A percentile compares a stretch with the other conserved stretches of the same genome.
Evolutionary conservation across 805 yeast species (phyloP).

Genomic region (Teunomyces panamensis): DNA sequence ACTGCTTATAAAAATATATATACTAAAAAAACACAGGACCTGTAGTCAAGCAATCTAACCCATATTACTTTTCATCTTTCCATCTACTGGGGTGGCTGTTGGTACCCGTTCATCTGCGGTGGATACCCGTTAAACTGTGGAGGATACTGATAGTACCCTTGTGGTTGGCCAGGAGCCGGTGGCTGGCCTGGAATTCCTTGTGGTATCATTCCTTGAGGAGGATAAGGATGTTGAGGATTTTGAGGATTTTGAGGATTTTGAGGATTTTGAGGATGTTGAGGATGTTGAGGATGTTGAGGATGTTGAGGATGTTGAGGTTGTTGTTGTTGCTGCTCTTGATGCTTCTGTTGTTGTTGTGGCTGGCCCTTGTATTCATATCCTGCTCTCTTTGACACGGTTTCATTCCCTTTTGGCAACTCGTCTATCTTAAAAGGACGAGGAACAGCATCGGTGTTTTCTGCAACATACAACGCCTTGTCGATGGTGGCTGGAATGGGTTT

Average conservation of each 20-base stretch:
- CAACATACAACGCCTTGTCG: constrained; percentile 85
- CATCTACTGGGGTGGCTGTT: constrained; percentile 18
- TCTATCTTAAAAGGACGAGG: constrained; percentile 90
- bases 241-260: constrained; percentile 7
- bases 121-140: constrained; percentile 28
- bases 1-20: not conserved
- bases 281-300: constrained; percentile 5
- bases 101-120: constrained; percentile 20
- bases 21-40: not conserved
- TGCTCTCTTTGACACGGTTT: constrained; percentile 24
- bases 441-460: constrained; percentile 67
- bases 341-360: constrained; percentile 23
- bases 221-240: constrained; percentile 11
- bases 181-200: constrained; percentile 11
- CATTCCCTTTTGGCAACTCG: constrained; percentile 47
- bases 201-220: constrained; percentile 12
- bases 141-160: constrained; percentile 15
- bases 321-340: constrained; percentile 4
- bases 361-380: constrained; percentile 48
- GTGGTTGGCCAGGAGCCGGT: constrained; percentile 12
- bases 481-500: constrained; percentile 94
- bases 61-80: not conserved
- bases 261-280: constrained; percentile 7
- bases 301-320: not conserved
- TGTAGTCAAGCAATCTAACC: too few relatives aligned